Base-by-base conservation (phyloP, 768 basidiomycete species). In the Leccinum barrowsii region DNA sequence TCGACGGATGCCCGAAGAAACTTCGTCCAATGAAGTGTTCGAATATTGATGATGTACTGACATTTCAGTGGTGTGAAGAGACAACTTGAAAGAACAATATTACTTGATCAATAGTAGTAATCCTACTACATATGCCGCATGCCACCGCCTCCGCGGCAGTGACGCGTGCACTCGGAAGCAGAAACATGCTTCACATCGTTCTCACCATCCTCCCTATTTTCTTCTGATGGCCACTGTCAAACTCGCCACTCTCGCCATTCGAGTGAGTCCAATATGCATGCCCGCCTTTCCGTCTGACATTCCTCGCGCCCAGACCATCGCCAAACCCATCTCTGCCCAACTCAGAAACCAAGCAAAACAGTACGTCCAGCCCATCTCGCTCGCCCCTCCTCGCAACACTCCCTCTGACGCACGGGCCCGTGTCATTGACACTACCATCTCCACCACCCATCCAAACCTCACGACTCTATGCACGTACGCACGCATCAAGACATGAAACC, bases 261-360 rank as follows among this genome's bases (percentile, higher is more conserved):
- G 88, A 67, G 87, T 86, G 75, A 76, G 86, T 59, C 3, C 21
- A 28, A 4, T 6, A n/a, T 22, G 21, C 6, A 19, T 22, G 21
- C 3, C 24, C 28, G 12, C 24, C 28, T 54, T 49, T 57, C 32
- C 12, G 2, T 11, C 12, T 54, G 52, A 28, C 40, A 35, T 34
- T 11, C 19, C 21, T 3, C 34, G 57, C 53, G 32, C 55, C 2
- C 49, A 92, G 90, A 92, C 90, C n/a, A 70, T 91, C 68, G 90
- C 90, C 54, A 92, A 92, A 74, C 90, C 91, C 52, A 90, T 92
- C 63, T 85, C 86, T 54, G 73, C 78, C 30, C 78, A 79, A 52
- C 74, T 92, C 49, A 91, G 85, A 73, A 77, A 77, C 50, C 89
- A 90, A 70, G 90, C 86, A 0, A 83, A 79, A 65, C 81, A 90